Evolutionary conservation across 2,329 filamentous ascomycete genomes (phyloP).

Genomic region (Pseudofabraea citricarpa): DNA sequence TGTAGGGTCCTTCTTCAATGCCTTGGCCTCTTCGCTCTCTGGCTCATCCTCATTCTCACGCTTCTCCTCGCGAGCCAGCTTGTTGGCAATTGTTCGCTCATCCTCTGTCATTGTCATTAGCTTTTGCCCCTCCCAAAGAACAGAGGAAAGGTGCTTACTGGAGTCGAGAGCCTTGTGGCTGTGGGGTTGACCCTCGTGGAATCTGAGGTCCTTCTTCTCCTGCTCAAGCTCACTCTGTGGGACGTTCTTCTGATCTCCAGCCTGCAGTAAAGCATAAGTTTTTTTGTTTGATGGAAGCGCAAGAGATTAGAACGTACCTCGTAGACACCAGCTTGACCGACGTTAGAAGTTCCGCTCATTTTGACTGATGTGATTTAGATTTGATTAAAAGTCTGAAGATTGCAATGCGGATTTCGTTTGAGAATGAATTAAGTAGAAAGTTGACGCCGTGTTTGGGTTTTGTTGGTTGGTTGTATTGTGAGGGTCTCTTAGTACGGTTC

Average conservation of each 20-base stretch:
- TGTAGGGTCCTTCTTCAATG: slow-evolving; percentile 47
- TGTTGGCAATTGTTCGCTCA: slow-evolving; percentile 67
- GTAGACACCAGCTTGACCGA: background rate
- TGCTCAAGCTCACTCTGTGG: slow-evolving; percentile 43
- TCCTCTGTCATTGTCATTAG: slow-evolving; percentile 47
- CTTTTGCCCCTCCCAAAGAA: background rate
- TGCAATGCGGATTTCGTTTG: too few species aligned
- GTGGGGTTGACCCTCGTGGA: slow-evolving; percentile 66
- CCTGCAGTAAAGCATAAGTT: slow-evolving; percentile 39
- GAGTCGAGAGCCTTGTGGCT: slow-evolving; percentile 67
- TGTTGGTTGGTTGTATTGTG: too few species aligned
- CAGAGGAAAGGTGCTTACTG: slow-evolving; percentile 46
- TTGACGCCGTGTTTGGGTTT: too few species aligned
- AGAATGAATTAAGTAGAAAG: too few species aligned
- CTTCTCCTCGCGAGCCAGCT: slow-evolving; percentile 58
- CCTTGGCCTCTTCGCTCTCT: slow-evolving; percentile 20
- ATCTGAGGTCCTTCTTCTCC: slow-evolving; percentile 52
- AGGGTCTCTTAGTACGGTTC: too few species aligned
- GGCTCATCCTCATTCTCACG: slow-evolving; percentile 40
- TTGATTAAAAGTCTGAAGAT: too few species aligned
- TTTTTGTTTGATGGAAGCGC: background rate
- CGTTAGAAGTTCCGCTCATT: background rate
- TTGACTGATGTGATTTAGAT: background rate
- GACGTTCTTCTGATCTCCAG: slow-evolving; percentile 67
- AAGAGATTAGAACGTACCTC: background rate